Base-by-base conservation (phyloP, 1,139 yeast species). In the Nakaseomyces sp. region DNA sequence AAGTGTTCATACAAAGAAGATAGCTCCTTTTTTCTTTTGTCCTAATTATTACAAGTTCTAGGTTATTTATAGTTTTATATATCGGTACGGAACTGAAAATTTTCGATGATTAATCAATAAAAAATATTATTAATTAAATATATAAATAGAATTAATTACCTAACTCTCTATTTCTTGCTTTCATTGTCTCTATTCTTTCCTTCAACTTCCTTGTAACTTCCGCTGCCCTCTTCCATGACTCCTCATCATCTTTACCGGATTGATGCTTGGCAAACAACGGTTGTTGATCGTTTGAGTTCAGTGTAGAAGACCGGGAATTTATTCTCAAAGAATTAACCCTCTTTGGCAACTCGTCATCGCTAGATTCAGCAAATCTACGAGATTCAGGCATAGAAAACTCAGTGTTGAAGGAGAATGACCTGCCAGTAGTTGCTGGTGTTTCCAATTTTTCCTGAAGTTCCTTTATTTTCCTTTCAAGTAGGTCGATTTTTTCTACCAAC, bases 141-240 rank as follows among this genome's bases (percentile, higher is more conserved):
- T 22, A 20, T 30, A 30, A 13, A 32, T 9, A 17, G 18, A 32
- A 2, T 35, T 35, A 35, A 28, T 35, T 35, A 35, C 38, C 32
- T 25, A 28, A 10, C 16, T 28, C 40, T 17, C 41, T 12, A 15
- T 25, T 39, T 19, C 35, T 70, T 13, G 86, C 86, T 60, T 65
- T 84, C 96, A 88, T 87, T 63, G 83, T 81, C 61, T 86, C 95
- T 41, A 89, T 88, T 52, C 96, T 69, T 1, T 88, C 95, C 60
- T 83, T 83, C 58, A 85, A 71, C 61, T 84, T 93, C 13, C 79
- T 77, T 1, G 96, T 88, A 12, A 87, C 93, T 53, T 85, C 95
- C 0, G 93, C 91, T 0, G 96, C 96, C 43, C 91, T 74, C 56
- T 75, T 77, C 96, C 96, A 88, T 54, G 38, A 35, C 18, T 35